These are phyloP conservation scores for Brassica cretica DNA, from an alignment of 345 rosid species.

Conservation along the genomic window DNA sequence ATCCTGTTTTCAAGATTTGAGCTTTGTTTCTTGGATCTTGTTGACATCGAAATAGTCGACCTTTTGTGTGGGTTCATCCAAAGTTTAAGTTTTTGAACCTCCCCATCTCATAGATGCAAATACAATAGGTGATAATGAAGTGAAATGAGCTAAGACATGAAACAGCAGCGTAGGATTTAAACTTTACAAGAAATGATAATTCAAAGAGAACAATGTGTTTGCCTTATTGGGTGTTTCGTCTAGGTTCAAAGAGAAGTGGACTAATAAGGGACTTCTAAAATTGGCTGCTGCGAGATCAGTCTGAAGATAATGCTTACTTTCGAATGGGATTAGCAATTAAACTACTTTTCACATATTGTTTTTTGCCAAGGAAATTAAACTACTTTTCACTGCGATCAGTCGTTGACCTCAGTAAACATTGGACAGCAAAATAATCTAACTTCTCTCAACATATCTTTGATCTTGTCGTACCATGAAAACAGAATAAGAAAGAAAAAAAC, in stretches of 20 bases:
- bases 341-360: not conserved
- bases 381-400: no score
- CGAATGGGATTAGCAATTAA: not conserved
- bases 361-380: not conserved
- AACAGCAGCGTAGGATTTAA: not conserved
- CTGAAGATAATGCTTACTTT: no score
- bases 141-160: not conserved
- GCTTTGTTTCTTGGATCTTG: not conserved
- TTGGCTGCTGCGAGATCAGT: no score
- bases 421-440: not conserved
- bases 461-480: not conserved
- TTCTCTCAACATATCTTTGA: not conserved
- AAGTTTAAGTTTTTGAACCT: no score
- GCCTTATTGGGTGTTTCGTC: no score
- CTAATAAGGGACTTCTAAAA: no score
- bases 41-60: not conserved
- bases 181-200: no score
- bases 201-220: no score
- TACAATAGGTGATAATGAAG: not conserved
- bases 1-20: constrained; percentile 16
- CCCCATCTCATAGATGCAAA: no score
- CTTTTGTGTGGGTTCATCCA: not conserved
- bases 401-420: not conserved
- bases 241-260: no score
- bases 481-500: not conserved